Evolutionary conservation across 352 stramenopile genomes (phyloP), one percentile per base, ranked within the genome.

Genomic region (Phytophthora ohioensis): DNA sequence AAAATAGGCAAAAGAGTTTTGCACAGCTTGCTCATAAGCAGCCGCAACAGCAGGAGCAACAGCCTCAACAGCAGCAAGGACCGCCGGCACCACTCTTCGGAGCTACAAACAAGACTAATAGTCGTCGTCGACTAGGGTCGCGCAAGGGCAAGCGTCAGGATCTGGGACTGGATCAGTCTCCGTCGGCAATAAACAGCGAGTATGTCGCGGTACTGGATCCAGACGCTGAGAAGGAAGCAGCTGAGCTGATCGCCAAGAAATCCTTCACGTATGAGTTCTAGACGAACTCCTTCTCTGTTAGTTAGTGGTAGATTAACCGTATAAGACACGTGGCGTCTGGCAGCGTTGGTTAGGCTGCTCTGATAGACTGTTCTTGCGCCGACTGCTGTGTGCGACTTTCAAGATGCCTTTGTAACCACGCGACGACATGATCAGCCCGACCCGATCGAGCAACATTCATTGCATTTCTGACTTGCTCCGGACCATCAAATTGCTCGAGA

Each of bases 201-300:
- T 81, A 74, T 32, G 64, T 81, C n/a, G 76, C 73, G 5, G 56
- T 80, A 1, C 35, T 81, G 38, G 76, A 84, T 27, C 64, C 69
- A 3, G 39, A 71, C n/a, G 51, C 61, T 5, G 52, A 74, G 38
- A 75, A 73, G 35, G 70, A 76, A 43, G 55, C 62, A 5, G 43
- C 65, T 3, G 69, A 81, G 21, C 10, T 75, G 27, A 56, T 72
- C 35, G 67, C 76, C 56, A 82, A 81, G 54, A 81, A 78, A 51
- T 84, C 77, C 52, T 80, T 84, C 52, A 80, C 76, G 7, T 84
- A 82, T 49, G 77, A 84, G 58, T 82, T 84, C 38, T 84, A 78
- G 53, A 30, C 8, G 31, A 30, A 4, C 34, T 43, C 6, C 7
- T 59, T 43, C 31, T 10, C 6, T 43, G 39, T 12, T 58, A 62